These are phyloP conservation scores for Kodamaea kakaduensis DNA, from an alignment of 805 yeast species.

Conservation along the genomic window DNA sequence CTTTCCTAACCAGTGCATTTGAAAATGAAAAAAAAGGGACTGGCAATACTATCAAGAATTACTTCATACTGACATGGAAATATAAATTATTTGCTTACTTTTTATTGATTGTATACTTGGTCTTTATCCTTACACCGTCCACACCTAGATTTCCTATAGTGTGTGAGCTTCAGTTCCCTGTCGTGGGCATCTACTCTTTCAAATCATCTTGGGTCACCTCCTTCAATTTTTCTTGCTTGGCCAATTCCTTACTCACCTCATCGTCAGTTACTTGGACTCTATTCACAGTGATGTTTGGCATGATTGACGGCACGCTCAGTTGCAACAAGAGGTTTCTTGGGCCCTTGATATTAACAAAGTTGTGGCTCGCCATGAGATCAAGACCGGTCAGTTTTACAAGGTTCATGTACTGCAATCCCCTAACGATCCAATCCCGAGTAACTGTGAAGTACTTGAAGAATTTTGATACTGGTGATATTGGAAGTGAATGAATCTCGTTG, in stretches of 20 bases:
- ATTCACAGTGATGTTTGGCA: constrained; percentile 6
- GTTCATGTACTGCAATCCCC: constrained; percentile 1
- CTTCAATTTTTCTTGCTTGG: no score
- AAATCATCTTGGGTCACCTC: neutral
- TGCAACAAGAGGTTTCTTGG: constrained; percentile 51
- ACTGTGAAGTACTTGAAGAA: constrained; percentile 7
- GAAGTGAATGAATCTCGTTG: constrained; percentile 1
- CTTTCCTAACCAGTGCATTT: no score
- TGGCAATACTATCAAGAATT: no score
- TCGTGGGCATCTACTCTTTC: no score
- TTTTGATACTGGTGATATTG: constrained; percentile 8
- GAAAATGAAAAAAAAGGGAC: no score
- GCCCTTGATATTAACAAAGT: constrained; percentile 49
- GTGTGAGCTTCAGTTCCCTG: no score
- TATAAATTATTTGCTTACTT: no score
- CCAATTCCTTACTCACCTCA: no score
- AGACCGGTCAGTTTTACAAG: constrained; percentile 1
- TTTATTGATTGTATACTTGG: no score
- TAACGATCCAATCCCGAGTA: constrained; percentile 7
- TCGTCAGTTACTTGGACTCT: neutral
- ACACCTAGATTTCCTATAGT: no score
- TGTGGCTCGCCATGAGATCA: constrained; percentile 9
- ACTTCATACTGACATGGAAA: no score
- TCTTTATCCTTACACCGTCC: no score
- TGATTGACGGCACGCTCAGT: constrained; percentile 30